A percentile compares a stretch with the other conserved stretches of the same genome.
Conservation (phyloP, 2,329 filamentous ascomycete species). For the Westerdykella ornata region DNA sequence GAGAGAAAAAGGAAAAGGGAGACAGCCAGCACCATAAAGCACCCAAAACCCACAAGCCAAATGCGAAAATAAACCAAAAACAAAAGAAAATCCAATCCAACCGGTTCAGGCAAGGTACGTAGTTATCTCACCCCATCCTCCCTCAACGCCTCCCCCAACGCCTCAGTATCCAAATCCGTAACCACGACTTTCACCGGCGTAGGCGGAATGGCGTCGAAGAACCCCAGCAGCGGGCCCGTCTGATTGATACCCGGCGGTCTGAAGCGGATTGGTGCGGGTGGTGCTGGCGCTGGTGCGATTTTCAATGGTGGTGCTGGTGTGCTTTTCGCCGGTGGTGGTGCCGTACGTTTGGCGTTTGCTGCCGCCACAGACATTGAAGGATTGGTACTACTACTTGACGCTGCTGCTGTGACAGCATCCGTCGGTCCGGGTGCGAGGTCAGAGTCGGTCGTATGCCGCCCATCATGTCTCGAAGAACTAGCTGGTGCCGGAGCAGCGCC, state of each 20-base stretch:
- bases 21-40: too few relatives aligned
- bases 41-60: too few relatives aligned
- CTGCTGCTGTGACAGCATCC: too few relatives aligned
- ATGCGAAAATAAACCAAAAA: too few relatives aligned
- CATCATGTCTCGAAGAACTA: background rate
- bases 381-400: background rate
- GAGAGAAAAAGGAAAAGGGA: too few relatives aligned
- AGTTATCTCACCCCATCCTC: too few relatives aligned
- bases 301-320: too few relatives aligned
- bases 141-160: conserved; percentile 24
- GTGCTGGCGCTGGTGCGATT: background rate
- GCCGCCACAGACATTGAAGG: background rate
- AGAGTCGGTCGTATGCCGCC: too few relatives aligned
- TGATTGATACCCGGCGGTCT: conserved; percentile 36
- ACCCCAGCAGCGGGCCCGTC: conserved; percentile 35
- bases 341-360: background rate
- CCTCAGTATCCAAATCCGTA: conserved; percentile 34
- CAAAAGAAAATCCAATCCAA: too few relatives aligned
- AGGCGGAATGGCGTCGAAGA: conserved; percentile 29
- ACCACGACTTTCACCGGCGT: conserved; percentile 32
- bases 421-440: too few relatives aligned
- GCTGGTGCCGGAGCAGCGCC: conserved; percentile 48
- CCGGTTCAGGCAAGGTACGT: too few relatives aligned
- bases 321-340: too few relatives aligned
- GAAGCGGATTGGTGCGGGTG: conserved; percentile 5